phyloP scores from a whole-genome alignment of 192 early-diverging fungal species.

The Entomortierella parvispora region DNA sequence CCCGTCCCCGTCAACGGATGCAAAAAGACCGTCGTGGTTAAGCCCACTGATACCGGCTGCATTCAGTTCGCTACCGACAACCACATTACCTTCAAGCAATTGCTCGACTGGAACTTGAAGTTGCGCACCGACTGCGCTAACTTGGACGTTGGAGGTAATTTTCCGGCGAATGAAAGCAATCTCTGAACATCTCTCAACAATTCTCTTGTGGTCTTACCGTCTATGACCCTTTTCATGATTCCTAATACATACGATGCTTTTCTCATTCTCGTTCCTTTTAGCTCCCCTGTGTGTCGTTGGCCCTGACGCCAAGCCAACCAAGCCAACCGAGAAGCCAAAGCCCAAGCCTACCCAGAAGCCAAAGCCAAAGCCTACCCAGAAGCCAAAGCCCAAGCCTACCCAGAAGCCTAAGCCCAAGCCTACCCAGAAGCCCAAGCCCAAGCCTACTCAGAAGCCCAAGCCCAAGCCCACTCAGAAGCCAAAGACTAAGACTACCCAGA shows the following conservation, averaged over 20 bases:
- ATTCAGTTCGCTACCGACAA: conserved; percentile 19
- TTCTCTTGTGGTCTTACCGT: too few species aligned
- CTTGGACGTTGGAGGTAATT: conserved; percentile 34
- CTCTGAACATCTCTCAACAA: too few species aligned
- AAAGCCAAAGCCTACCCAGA: background rate
- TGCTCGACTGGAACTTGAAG: conserved; percentile 32
- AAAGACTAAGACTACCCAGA: conserved; percentile 10
- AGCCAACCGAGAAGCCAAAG: background rate
- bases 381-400: conserved; percentile 6
- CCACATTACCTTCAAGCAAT: conserved; percentile 21
- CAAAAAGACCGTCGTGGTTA: conserved; percentile 36
- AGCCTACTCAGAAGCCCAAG: background rate
- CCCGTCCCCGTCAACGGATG: conserved; percentile 37
- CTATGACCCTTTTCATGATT: too few species aligned
- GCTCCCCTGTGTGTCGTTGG: conserved; percentile 24
- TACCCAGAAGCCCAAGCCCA: conserved; percentile 12
- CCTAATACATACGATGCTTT: too few species aligned
- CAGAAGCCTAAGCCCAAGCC: background rate
- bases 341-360: background rate
- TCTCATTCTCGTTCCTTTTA: too few species aligned
- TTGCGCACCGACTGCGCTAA: conserved; percentile 33
- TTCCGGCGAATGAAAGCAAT: too few species aligned
- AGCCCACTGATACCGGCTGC: conserved; percentile 34
- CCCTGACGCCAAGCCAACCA: background rate
- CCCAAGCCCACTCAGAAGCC: conserved; percentile 8